Evolutionary conservation across 768 basidiomycete genomes (phyloP), one percentile per base, ranked within the genome.

Genomic region (Mycena rosella): DNA sequence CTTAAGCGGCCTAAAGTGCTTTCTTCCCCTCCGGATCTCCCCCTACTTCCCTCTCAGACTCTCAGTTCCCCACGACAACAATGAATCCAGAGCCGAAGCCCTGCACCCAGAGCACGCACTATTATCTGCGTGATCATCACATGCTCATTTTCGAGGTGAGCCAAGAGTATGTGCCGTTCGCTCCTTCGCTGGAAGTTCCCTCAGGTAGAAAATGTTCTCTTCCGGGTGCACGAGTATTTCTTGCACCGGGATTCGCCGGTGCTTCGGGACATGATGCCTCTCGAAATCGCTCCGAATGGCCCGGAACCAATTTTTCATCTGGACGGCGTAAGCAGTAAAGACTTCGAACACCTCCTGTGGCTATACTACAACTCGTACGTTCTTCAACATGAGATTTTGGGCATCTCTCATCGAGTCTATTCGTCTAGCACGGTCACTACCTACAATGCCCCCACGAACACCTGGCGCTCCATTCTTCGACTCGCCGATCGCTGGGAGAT

Each of bases 231-330:
- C 58, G 73, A 75, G 5, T 79, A 79, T 64, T 77, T 82, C 62
- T 67, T 82, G 26, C 74, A 77, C 62, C 75, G 79, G n/a, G 79
- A 82, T 63, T 80, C 81, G 18, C 74, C 78, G 32, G 76, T 78
- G 32, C 81, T 82, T 63, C 74, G 78, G 14, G 78, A 74, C 38
- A 76, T 81, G 74, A 76, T 78, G 62, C 69, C 32, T 17, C 8
- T 67, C 32, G 65, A 71, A 26, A 71, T 71, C 38, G 18, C 69
- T 14, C 61, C 65, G 40, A 49, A 67, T 40, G 69, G 69, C 8
- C 69, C 69, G 60, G 69, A 71, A 34, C 69, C 69, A 0, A 67
- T 71, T 29, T 71, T 67, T 14, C 69, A 71, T 64, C 62, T 71
- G 36, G 69, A 71, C 24, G 69, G 69, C 38, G 69, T 71, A 34